phyloP scores from a whole-genome alignment of 2,329 filamentous ascomycete genomes.

The Aspergillus pseudoglaucus region DNA sequence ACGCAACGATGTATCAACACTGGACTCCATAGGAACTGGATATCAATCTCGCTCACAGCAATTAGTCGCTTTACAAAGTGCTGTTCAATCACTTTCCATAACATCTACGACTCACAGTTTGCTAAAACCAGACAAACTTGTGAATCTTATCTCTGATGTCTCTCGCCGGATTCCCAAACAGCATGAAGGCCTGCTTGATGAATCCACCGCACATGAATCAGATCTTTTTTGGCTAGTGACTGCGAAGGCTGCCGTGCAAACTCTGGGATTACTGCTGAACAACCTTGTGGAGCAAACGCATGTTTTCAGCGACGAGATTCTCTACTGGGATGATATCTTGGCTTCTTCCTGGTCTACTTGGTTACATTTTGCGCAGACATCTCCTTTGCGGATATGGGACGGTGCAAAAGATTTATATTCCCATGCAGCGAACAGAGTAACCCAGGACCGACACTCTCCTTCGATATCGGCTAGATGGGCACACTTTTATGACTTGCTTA shows the following conservation, averaged over 20 bases:
- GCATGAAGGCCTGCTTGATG: slow-evolving; percentile 16
- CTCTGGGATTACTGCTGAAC: slow-evolving; percentile 73
- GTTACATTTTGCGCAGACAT: slow-evolving; percentile 80
- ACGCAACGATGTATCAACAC: slow-evolving; percentile 3
- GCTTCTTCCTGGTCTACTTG: slow-evolving; percentile 71
- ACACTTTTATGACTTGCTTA: slow-evolving; percentile 74
- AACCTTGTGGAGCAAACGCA: slow-evolving; percentile 76
- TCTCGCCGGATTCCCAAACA: slow-evolving; percentile 10
- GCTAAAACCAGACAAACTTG: slow-evolving; percentile 55
- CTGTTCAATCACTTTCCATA: slow-evolving; percentile 66
- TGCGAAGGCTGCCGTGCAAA: slow-evolving; percentile 86
- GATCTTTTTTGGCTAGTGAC: slow-evolving; percentile 88
- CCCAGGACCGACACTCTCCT: slow-evolving; percentile 6
- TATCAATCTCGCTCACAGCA: slow-evolving; percentile 39
- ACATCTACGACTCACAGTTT: slow-evolving; percentile 59
- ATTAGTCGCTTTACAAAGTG: slow-evolving; percentile 53
- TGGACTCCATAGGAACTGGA: slow-evolving; percentile 13
- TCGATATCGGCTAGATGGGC: slow-evolving; percentile 41
- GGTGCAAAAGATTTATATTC: slow-evolving; percentile 59
- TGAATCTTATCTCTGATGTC: slow-evolving; percentile 52
- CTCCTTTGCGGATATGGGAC: slow-evolving; percentile 69
- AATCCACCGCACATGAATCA: slow-evolving; percentile 52
- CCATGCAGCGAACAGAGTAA: slow-evolving; percentile 32
- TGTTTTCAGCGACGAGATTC: slow-evolving; percentile 76
- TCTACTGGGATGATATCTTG: slow-evolving; percentile 91